Conservation (phyloP, 352 stramenopile species). For the Phytophthora ohioensis region DNA sequence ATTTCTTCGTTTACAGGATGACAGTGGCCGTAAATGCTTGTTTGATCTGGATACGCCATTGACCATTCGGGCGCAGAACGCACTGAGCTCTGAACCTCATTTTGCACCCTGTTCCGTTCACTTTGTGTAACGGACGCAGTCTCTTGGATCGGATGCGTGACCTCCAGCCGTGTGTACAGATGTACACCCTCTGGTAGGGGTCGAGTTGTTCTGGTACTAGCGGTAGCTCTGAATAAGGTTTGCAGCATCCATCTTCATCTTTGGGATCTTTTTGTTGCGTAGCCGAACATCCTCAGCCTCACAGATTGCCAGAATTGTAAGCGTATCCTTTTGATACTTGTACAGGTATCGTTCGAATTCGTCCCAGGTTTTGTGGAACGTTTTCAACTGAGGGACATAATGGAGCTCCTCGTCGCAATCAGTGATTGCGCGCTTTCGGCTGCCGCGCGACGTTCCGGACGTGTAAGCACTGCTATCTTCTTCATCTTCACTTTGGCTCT, state of each 20-base stretch:
- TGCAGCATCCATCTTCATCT: background rate
- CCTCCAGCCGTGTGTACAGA: constrained; percentile 15
- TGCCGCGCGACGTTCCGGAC: background rate
- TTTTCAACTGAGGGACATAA: background rate
- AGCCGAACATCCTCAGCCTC: constrained; percentile 1
- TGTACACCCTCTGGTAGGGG: constrained; percentile 17
- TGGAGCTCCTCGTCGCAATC: background rate
- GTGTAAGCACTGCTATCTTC: background rate
- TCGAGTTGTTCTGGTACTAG: constrained; percentile 8
- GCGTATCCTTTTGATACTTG: background rate
- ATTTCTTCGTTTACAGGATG: background rate
- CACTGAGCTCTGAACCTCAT: constrained; percentile 3
- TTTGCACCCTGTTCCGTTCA: background rate
- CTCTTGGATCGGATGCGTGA: constrained; percentile 5
- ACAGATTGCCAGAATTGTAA: background rate
- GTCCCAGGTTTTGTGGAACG: background rate
- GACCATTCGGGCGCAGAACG: background rate
- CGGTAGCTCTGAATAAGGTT: background rate
- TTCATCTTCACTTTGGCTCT: background rate
- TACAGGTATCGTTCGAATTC: constrained; percentile 4
- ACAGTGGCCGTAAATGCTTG: constrained; percentile 10
- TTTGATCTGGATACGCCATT: constrained; percentile 4
- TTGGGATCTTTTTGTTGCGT: background rate
- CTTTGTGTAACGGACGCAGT: background rate
- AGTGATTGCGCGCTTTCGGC: background rate